Percentiles rank a stretch among this genome's conserved stretches.
phyloP scores from a whole-genome alignment of 257 asterid species.

The Salvia miltiorrhiza region DNA sequence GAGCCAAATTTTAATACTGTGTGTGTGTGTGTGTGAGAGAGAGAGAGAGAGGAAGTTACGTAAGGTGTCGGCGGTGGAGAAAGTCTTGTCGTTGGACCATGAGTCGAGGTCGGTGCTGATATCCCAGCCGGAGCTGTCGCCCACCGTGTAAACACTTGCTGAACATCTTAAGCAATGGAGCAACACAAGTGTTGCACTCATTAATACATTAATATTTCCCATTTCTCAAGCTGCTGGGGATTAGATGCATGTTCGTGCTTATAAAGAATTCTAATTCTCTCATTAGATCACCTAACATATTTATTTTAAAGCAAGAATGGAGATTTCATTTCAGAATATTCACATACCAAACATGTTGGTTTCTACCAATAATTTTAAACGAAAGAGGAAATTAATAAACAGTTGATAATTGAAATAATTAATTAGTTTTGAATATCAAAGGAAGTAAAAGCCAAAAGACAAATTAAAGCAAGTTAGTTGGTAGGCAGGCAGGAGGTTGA shows the following conservation, averaged over 20 bases:
- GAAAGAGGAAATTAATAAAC: not conserved
- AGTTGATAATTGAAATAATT: not conserved
- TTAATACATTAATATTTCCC: constrained; percentile 43
- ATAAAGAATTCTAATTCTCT: not conserved
- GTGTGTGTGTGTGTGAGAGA: not conserved
- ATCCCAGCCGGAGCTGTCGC: constrained; percentile 87
- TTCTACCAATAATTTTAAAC: not conserved
- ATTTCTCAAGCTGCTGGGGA: too few species aligned
- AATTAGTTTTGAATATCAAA: not conserved
- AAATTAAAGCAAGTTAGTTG: constrained; percentile 29
- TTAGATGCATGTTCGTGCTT: not conserved
- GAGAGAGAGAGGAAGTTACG: constrained; percentile 17
- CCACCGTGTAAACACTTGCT: constrained; percentile 54
- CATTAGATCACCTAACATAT: constrained; percentile 56
- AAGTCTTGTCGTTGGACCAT: constrained; percentile 56
- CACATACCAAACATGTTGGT: not conserved
- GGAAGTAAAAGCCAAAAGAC: not conserved
- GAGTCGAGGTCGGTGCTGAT: constrained; percentile 78
- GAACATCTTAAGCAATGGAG: constrained; percentile 32
- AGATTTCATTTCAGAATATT: not conserved
- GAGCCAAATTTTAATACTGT: too few species aligned
- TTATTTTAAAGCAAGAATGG: not conserved
- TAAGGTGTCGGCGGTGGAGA: constrained; percentile 54
- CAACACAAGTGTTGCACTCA: constrained; percentile 22
- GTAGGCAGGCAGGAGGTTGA: constrained; percentile 51